These are phyloP conservation scores for Meira miltonrushii DNA, from an alignment of 1,284 basidiomycete species.

Conservation along the genomic window DNA sequence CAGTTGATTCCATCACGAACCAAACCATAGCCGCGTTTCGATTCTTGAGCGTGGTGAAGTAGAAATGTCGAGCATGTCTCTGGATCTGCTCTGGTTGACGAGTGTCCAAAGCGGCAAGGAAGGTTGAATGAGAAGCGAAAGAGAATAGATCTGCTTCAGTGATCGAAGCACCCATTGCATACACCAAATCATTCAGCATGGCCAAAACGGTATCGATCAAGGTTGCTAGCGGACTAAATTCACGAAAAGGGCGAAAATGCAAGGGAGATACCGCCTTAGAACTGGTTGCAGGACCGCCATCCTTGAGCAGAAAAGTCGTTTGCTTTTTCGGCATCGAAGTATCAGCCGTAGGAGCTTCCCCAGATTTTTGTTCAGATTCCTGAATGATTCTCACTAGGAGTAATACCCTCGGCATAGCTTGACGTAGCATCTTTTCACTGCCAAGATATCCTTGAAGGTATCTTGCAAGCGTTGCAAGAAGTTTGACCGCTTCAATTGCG, in stretches of 20 bases:
- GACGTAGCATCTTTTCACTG: slow-evolving; percentile 24
- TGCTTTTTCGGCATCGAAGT: background rate
- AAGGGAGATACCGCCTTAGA: background rate
- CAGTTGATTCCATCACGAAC: background rate
- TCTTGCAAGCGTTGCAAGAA: slow-evolving; percentile 23
- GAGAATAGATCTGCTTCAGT: background rate
- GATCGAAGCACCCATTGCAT: slow-evolving; percentile 4
- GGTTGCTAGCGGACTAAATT: background rate
- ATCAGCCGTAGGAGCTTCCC: background rate
- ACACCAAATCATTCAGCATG: background rate
- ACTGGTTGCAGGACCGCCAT: background rate
- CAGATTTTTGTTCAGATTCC: slow-evolving; percentile 18
- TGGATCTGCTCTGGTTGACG: background rate
- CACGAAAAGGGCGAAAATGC: background rate
- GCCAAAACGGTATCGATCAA: background rate
- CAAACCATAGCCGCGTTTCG: slow-evolving; percentile 3
- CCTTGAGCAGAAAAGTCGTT: background rate
- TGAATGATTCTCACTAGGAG: slow-evolving; percentile 20
- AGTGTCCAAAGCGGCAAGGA: background rate
- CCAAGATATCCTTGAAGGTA: slow-evolving; percentile 33
- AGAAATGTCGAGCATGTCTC: background rate
- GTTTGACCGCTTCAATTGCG: slow-evolving; percentile 30
- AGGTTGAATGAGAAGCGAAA: slow-evolving; percentile 8
- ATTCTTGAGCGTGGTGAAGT: background rate
- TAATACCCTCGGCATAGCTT: slow-evolving; percentile 42